phyloP scores from a whole-genome alignment of 108 stramenopile genomes.

The Pseudonitzschia delicatissima region DNA sequence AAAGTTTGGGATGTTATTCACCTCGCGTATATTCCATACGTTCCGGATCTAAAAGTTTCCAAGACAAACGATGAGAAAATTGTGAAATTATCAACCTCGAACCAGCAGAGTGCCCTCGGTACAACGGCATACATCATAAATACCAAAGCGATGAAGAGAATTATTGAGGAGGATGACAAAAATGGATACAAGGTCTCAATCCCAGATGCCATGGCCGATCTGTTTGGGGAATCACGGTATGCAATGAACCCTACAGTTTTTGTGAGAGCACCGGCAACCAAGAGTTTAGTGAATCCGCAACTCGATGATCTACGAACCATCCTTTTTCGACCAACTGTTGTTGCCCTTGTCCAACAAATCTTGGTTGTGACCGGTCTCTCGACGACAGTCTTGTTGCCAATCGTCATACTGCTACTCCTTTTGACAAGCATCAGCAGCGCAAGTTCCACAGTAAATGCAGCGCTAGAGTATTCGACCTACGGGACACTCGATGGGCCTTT shows the following conservation, averaged over 20 bases:
- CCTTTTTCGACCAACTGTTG: conserved; percentile 37
- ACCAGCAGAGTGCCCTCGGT: conserved; percentile 33
- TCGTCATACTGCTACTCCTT: conserved; percentile 14
- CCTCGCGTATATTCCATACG: conserved; percentile 46
- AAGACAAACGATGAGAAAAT: conserved; percentile 24
- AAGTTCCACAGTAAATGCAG: conserved; percentile 15
- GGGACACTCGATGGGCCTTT: conserved; percentile 33
- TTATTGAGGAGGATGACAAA: conserved; percentile 29
- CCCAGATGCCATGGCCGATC: conserved; percentile 44
- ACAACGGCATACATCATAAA: conserved; percentile 47
- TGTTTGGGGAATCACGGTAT: conserved; percentile 41
- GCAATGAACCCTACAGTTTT: conserved; percentile 38
- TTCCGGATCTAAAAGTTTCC: conserved; percentile 30
- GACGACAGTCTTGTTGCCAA: conserved; percentile 26
- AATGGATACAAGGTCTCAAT: conserved; percentile 36
- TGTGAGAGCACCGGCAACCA: conserved; percentile 34
- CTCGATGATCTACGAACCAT: conserved; percentile 38
- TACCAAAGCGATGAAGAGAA: conserved; percentile 25
- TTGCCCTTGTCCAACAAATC: conserved; percentile 20
- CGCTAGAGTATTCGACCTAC: conserved; percentile 10
- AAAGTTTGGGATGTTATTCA: conserved; percentile 37
- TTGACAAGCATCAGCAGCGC: conserved; percentile 13
- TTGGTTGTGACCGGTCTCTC: conserved; percentile 29
- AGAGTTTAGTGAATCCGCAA: conserved; percentile 51
- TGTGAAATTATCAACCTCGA: conserved; percentile 26